Evolutionary conservation across 805 yeast species (phyloP).

Genomic region (Danielia oregonensis): DNA sequence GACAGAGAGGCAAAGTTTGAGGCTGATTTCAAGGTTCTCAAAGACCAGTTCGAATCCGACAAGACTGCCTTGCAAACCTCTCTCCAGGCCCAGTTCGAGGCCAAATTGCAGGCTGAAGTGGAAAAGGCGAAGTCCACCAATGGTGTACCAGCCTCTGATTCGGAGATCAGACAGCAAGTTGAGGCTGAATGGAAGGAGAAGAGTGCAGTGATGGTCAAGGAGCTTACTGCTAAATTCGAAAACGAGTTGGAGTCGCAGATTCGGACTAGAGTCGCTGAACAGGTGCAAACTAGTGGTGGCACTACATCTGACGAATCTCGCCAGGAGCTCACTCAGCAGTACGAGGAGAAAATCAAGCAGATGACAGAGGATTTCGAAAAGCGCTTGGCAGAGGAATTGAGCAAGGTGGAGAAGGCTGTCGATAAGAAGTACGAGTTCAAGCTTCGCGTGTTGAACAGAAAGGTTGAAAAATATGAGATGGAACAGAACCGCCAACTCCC

Average conservation of each 20-base stretch:
- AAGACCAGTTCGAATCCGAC: conserved; percentile 17
- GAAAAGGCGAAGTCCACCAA: conserved; percentile 24
- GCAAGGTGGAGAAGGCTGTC: conserved; percentile 45
- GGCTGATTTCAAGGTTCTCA: conserved; percentile 10
- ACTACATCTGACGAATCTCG: conserved; percentile 12
- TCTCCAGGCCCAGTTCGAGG: conserved; percentile 19
- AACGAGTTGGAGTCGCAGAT: conserved; percentile 20
- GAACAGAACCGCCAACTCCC: not conserved
- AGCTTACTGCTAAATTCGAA: conserved; percentile 33
- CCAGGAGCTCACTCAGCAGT: conserved; percentile 12
- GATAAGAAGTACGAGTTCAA: conserved; percentile 59
- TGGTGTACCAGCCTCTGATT: conserved; percentile 3
- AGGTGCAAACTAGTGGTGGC: conserved; percentile 3
- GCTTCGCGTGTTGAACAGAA: conserved; percentile 50
- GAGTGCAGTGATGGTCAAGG: conserved; percentile 16
- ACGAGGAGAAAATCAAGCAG: conserved; percentile 18
- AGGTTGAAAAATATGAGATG: conserved; percentile 46
- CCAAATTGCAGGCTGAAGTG: conserved; percentile 27
- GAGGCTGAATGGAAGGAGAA: conserved; percentile 22
- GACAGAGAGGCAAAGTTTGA: conserved; percentile 9
- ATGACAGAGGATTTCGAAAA: conserved; percentile 20
- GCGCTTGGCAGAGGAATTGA: conserved; percentile 19
- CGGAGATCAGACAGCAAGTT: conserved; percentile 20
- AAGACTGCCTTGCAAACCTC: conserved; percentile 14
- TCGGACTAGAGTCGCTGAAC: conserved; percentile 17